A percentile compares a stretch with the other conserved stretches of the same genome.
These are phyloP conservation scores for Lipomyces spencermartinsiae DNA, from an alignment of 805 yeast species.

Conservation along the genomic window DNA sequence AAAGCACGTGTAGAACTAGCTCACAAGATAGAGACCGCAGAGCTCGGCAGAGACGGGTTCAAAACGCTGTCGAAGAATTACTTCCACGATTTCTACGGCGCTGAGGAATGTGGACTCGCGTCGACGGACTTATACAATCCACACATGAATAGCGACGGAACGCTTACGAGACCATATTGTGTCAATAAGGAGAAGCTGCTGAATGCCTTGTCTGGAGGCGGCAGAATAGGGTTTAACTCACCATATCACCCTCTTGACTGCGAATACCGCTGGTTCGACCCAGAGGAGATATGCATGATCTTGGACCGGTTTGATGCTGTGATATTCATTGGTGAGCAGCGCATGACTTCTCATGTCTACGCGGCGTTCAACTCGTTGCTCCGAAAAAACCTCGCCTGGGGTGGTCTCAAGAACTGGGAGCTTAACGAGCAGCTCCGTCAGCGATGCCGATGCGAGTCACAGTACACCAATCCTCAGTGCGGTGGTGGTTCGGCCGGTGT, in stretches of 20 bases:
- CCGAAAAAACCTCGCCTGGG: slow-evolving; percentile 38
- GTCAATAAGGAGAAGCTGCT: slow-evolving; percentile 23
- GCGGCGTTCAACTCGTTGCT: slow-evolving; percentile 38
- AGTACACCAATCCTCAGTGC: slow-evolving; percentile 38
- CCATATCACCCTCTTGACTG: slow-evolving; percentile 30
- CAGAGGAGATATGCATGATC: slow-evolving; percentile 38
- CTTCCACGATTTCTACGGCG: slow-evolving; percentile 37
- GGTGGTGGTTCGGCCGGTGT: slow-evolving; percentile 29
- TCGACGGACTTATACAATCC: slow-evolving; percentile 35
- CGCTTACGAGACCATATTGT: slow-evolving; percentile 33
- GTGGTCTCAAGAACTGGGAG: slow-evolving; percentile 38
- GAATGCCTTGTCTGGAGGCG: slow-evolving; percentile 31
- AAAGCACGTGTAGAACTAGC: slow-evolving; percentile 29
- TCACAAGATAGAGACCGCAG: slow-evolving; percentile 29
- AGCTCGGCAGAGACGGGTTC: slow-evolving; percentile 33
- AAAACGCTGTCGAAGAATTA: slow-evolving; percentile 21
- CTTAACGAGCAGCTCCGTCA: slow-evolving; percentile 35
- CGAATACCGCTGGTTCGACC: slow-evolving; percentile 38
- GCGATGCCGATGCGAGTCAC: slow-evolving; percentile 37
- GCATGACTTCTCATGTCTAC: slow-evolving; percentile 34
- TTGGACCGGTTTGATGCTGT: slow-evolving; percentile 38
- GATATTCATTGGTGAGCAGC: slow-evolving; percentile 35
- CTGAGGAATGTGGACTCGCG: slow-evolving; percentile 32
- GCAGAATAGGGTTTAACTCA: slow-evolving; percentile 25
- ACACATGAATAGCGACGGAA: slow-evolving; percentile 31